These are phyloP conservation scores for Fusarium albosuccineum DNA, from an alignment of 2,329 filamentous ascomycete genomes.

Conservation along the genomic window DNA sequence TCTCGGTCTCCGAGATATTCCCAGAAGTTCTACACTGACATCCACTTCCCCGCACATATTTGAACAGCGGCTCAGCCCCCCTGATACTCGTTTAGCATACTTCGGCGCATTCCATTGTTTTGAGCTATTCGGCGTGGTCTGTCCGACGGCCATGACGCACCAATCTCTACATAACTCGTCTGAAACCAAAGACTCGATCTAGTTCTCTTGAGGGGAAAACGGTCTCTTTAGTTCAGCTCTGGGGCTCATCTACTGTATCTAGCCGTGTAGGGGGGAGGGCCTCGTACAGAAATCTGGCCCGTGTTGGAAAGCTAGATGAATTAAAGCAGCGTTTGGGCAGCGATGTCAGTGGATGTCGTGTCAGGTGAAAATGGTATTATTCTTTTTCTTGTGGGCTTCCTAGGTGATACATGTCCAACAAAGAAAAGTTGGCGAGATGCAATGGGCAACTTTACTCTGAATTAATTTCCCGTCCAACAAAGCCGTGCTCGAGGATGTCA, in stretches of 20 bases:
- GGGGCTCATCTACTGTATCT: constrained; percentile 33
- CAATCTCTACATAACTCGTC: constrained; percentile 41
- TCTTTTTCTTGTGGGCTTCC: not conserved
- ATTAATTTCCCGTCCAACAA: constrained; percentile 64
- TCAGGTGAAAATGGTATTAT: constrained; percentile 11
- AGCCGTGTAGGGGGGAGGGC: constrained; percentile 36
- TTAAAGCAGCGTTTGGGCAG: constrained; percentile 36
- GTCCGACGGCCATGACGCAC: constrained; percentile 36
- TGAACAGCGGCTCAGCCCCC: constrained; percentile 33
- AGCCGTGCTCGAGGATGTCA: constrained; percentile 79
- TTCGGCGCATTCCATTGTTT: constrained; percentile 48
- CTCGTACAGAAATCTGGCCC: constrained; percentile 34
- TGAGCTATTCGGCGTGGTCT: constrained; percentile 42
- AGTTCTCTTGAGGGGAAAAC: constrained; percentile 32
- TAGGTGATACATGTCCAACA: not conserved
- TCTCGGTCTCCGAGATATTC: constrained; percentile 9
- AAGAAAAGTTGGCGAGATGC: not conserved
- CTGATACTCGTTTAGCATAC: constrained; percentile 50
- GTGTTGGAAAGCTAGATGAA: constrained; percentile 45
- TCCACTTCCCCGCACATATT: constrained; percentile 34
- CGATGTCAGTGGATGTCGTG: constrained; percentile 3
- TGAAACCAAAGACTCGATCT: constrained; percentile 29
- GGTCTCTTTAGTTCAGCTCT: constrained; percentile 35
- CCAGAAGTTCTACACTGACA: constrained; percentile 30
- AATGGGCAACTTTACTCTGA: constrained; percentile 11